Percentiles rank a stretch among this genome's conserved stretches.
Evolutionary conservation across 2,329 filamentous ascomycete genomes (phyloP).

Genomic region (Cercospora nicotianae): DNA sequence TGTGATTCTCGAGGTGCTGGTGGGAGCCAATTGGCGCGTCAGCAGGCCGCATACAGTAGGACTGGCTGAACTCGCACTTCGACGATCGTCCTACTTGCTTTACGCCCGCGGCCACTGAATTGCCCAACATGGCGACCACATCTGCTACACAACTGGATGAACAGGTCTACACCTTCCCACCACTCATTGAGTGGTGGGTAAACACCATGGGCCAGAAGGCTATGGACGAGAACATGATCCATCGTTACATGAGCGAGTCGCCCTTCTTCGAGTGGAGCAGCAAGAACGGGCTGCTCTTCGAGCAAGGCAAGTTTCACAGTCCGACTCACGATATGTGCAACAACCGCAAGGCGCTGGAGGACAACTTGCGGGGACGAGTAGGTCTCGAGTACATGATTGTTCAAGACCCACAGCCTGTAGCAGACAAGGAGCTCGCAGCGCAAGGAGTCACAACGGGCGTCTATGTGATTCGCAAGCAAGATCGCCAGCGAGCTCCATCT

Average conservation of each 20-base stretch:
- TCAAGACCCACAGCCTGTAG: slow-evolving; percentile 55
- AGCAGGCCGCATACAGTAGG: background rate
- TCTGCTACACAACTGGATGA: slow-evolving; percentile 32
- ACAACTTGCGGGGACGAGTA: slow-evolving; percentile 53
- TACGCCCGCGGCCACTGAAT: background rate
- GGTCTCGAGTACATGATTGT: slow-evolving; percentile 62
- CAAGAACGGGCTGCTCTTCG: slow-evolving; percentile 59
- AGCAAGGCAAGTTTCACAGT: slow-evolving; percentile 53
- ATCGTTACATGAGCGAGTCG: slow-evolving; percentile 63
- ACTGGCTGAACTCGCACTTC: background rate
- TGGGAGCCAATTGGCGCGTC: background rate
- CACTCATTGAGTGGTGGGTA: slow-evolving; percentile 35
- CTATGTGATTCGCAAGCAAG: slow-evolving; percentile 63
- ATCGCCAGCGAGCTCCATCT: slow-evolving; percentile 45
- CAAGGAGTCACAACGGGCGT: slow-evolving; percentile 45
- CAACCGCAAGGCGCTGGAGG: slow-evolving; percentile 59
- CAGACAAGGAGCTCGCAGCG: slow-evolving; percentile 41
- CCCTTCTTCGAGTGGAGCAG: slow-evolving; percentile 63
- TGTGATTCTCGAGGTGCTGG: background rate
- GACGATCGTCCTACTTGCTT: background rate
- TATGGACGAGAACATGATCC: slow-evolving; percentile 48
- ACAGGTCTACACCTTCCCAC: slow-evolving; percentile 22
- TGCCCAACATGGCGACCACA: background rate
- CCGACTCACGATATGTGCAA: slow-evolving; percentile 52
- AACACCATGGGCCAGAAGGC: slow-evolving; percentile 22